A percentile compares a stretch with the other conserved stretches of the same genome.
Evolutionary conservation across 441 rosid genomes (phyloP).

Genomic region (Pelargonium australe): DNA sequence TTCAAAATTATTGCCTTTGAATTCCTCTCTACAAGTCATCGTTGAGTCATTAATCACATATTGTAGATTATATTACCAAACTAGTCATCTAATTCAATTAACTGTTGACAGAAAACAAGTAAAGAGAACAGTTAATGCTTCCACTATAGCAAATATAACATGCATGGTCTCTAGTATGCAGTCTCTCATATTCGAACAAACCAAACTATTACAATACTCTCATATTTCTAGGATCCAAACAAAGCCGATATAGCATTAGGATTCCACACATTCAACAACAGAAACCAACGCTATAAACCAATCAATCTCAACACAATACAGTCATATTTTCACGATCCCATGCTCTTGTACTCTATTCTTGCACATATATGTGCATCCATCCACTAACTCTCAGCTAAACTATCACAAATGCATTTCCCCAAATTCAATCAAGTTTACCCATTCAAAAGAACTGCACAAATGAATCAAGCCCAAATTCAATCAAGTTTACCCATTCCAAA

Average conservation of each 20-base stretch:
- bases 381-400: background rate
- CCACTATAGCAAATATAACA: background rate
- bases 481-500: background rate
- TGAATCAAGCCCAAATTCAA: background rate
- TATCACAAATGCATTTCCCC: background rate
- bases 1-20: background rate
- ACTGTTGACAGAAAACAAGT: background rate
- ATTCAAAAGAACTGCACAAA: background rate
- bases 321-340: background rate
- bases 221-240: background rate
- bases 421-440: background rate
- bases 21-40: background rate
- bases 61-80: background rate
- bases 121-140: background rate
- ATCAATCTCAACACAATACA: background rate
- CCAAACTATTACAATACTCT: no score
- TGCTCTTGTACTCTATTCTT: background rate
- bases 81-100: background rate
- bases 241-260: background rate
- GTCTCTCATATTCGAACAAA: no score
- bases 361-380: background rate
- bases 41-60: background rate
- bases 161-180: background rate
- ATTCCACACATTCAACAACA: background rate
- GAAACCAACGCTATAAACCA: background rate